Evolutionary conservation across 1,284 basidiomycete genomes (phyloP).

Genomic region (Melampsora larici-populina): DNA sequence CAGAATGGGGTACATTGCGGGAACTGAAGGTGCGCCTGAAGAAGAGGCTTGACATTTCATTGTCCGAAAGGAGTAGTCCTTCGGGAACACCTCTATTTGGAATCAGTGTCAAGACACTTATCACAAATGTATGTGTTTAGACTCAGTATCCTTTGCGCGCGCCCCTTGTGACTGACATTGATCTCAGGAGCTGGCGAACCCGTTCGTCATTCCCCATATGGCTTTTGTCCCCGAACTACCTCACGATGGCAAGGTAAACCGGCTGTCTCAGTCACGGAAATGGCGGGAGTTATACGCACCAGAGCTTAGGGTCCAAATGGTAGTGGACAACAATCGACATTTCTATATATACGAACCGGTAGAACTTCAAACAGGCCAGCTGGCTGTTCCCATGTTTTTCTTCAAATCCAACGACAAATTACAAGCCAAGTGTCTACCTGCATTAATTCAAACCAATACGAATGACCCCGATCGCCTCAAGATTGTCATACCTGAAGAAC

Average conservation of each 20-base stretch:
- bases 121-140: too few species aligned
- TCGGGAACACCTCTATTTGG: too few species aligned
- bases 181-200: slow-evolving; percentile 13
- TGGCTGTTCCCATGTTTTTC: slow-evolving; percentile 13
- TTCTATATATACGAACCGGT: slow-evolving; percentile 18
- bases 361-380: neutral
- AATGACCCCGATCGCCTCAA: neutral
- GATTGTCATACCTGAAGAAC: neutral
- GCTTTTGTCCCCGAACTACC: neutral
- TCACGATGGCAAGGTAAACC: neutral
- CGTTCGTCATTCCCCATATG: neutral
- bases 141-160: too few species aligned
- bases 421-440: neutral
- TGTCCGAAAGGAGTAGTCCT: too few species aligned
- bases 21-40: too few species aligned
- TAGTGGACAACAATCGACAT: neutral
- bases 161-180: too few species aligned
- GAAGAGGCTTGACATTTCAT: too few species aligned
- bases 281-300: neutral
- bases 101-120: too few species aligned
- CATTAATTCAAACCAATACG: neutral
- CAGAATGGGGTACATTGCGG: too few species aligned
- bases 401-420: neutral
- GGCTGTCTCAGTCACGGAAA: slow-evolving; percentile 6
- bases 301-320: slow-evolving; percentile 1